Conservation (phyloP, 148 eudicot genomes). For the Beta vulgaris region DNA sequence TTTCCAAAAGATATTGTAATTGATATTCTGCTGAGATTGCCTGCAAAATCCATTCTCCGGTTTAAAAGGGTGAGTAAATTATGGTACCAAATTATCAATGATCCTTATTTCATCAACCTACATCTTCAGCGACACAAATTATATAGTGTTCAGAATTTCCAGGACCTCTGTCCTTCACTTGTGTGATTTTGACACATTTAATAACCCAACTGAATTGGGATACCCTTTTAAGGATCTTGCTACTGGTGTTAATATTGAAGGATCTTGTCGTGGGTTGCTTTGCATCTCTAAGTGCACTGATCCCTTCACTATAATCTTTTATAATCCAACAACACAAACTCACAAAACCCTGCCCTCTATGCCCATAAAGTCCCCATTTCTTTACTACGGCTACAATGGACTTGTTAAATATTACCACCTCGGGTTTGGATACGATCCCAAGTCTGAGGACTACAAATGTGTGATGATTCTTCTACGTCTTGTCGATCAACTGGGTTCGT, state of each 20-base stretch:
- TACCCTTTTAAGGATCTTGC: neutral
- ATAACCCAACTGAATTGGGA: neutral
- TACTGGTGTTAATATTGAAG: neutral
- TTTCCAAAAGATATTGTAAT: neutral
- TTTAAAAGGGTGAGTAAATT: neutral
- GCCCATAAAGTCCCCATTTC: neutral
- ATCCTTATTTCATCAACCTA: neutral
- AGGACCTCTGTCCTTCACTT: neutral
- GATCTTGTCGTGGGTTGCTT: neutral
- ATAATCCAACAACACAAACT: neutral
- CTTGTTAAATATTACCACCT: too few relatives aligned
- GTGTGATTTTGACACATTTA: neutral
- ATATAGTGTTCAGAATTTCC: neutral
- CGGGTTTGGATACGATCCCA: neutral
- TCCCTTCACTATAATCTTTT: neutral
- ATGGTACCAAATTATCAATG: neutral
- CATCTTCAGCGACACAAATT: neutral
- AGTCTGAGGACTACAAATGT: neutral
- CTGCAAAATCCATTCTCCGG: neutral
- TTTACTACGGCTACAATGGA: neutral
- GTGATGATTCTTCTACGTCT: neutral
- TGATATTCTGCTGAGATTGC: neutral
- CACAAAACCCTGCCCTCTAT: neutral
- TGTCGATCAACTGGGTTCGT: neutral
- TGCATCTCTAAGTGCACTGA: neutral